Evolutionary conservation across 441 rosid genomes (phyloP).

Genomic region (Erysimum cheiri): DNA sequence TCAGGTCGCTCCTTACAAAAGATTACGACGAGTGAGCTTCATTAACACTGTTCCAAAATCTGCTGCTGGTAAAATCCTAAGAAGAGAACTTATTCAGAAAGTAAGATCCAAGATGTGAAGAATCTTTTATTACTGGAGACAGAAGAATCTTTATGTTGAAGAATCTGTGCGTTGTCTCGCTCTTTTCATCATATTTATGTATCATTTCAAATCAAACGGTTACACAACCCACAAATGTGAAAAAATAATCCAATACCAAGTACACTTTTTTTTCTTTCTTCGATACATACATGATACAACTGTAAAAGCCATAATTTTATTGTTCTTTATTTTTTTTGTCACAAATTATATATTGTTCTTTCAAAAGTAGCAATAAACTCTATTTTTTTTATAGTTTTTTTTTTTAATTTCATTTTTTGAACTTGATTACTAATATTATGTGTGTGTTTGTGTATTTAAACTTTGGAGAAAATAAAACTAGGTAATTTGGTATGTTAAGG

Average conservation of each 20-base stretch:
- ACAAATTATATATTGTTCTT: not conserved
- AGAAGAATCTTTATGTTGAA: not conserved
- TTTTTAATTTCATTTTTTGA: not conserved
- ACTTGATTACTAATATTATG: not conserved
- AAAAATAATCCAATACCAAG: not conserved
- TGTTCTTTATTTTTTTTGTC: too few relatives aligned
- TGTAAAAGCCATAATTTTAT: too few relatives aligned
- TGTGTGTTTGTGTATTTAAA: not conserved
- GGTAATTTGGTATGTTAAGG: not conserved
- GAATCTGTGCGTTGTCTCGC: constrained; percentile 11
- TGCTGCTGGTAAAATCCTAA: constrained; percentile 66
- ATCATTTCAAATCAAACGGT: constrained; percentile 3
- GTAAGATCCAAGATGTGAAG: constrained; percentile 58
- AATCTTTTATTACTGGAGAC: not conserved
- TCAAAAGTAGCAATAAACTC: not conserved
- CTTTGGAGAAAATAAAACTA: not conserved
- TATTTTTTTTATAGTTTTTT: not conserved
- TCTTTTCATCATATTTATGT: not conserved
- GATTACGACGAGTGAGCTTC: constrained; percentile 60
- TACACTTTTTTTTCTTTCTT: not conserved
- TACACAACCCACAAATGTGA: not conserved
- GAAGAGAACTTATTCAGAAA: constrained; percentile 64
- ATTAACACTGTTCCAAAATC: constrained; percentile 62
- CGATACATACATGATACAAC: too few relatives aligned
- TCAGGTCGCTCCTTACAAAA: constrained; percentile 73